Evolutionary conservation across 1,139 yeast species (phyloP).

Genomic region (Suhomyces kunorum): DNA sequence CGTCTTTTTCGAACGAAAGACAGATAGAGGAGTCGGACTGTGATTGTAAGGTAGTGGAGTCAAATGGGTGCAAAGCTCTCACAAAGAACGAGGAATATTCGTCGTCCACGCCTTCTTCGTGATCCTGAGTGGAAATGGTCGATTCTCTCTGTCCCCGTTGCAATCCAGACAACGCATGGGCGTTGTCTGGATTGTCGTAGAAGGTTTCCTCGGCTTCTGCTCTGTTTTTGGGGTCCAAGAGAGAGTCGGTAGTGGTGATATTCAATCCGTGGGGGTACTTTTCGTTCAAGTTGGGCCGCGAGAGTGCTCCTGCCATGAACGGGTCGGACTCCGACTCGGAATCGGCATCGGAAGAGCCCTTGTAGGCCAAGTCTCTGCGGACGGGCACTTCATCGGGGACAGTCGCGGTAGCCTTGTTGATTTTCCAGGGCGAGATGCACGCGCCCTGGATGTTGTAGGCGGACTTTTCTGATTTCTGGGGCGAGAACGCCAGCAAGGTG

Average conservation of each 20-base stretch:
- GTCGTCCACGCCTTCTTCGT: conserved; percentile 27
- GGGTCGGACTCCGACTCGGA: conserved; percentile 17
- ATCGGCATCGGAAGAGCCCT: conserved; percentile 1
- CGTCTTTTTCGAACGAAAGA: conserved; percentile 76
- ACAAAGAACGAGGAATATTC: conserved; percentile 51
- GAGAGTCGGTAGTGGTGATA: conserved; percentile 20
- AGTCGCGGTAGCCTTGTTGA: conserved; percentile 12
- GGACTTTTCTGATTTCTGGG: conserved; percentile 6
- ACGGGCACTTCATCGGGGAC: conserved; percentile 29
- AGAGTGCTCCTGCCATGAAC: conserved; percentile 15
- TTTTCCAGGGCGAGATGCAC: conserved; percentile 24
- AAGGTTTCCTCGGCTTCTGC: conserved; percentile 3
- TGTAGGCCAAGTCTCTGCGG: conserved; percentile 33
- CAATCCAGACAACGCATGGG: conserved; percentile 1
- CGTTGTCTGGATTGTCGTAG: conserved; percentile 1
- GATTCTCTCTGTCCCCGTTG: conserved; percentile 9
- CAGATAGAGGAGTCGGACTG: conserved; percentile 76
- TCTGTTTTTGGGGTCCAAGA: conserved; percentile 23
- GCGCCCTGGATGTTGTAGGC: conserved; percentile 22
- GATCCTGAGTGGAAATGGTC: conserved; percentile 10
- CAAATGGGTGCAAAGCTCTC: conserved; percentile 77
- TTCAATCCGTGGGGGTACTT: conserved; percentile 21
- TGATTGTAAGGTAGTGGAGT: conserved; percentile 64
- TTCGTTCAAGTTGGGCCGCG: conserved; percentile 10
- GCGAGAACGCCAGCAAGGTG: conserved; percentile 2